Evolutionary conservation across 495 filamentous ascomycete genomes (phyloP), one percentile per base, ranked within the genome.

Genomic region (Neurospora sp.): DNA sequence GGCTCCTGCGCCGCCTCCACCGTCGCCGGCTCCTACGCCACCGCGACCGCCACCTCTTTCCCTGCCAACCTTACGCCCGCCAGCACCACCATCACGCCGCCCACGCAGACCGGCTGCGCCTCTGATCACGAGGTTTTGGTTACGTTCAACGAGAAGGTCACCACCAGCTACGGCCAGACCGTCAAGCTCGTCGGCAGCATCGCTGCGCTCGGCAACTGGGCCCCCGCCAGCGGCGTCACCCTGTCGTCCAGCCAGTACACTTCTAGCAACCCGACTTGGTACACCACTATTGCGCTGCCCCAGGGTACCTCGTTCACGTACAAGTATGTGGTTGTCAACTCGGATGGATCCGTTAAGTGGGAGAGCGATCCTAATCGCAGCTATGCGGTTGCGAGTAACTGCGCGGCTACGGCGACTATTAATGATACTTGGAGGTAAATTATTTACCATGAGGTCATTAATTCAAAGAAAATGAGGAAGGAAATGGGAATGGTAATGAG

Each of bases 301-400:
- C 85, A 85, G 0, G 89, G 90, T 1, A 80, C 82, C 59, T 77
- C 74, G 8, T 83, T 93, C 38, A 74, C 90, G 79, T 93, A 93
- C 77, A 93, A 93, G 82, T 94, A 88, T 76, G 88, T 93, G 73
- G 85, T 86, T 9, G 82, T 90, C 40, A 81, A 84, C 69, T 78
- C 81, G 4, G 85, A 89, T 77, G 87, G 89, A 5, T 78, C 79
- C 2, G 82, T 91, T 2, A 80, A 74, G 24, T 92, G 90, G 91
- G 90, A 92, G 80, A 82, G 84, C 39, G 89, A 90, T 77, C 86
- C 89, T 0, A 92, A 94, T 76, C 85, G 86, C 59, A 81, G 78
- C 7, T 90, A 86, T 74, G 88, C 86, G 0, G 87, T 92, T 17
- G 83, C 88, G 1, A 74, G 76, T 5, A 81, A 76, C 17, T 90